phyloP scores from a whole-genome alignment of 2,329 filamentous ascomycete genomes.

The Pestalotiopsis sp. region DNA sequence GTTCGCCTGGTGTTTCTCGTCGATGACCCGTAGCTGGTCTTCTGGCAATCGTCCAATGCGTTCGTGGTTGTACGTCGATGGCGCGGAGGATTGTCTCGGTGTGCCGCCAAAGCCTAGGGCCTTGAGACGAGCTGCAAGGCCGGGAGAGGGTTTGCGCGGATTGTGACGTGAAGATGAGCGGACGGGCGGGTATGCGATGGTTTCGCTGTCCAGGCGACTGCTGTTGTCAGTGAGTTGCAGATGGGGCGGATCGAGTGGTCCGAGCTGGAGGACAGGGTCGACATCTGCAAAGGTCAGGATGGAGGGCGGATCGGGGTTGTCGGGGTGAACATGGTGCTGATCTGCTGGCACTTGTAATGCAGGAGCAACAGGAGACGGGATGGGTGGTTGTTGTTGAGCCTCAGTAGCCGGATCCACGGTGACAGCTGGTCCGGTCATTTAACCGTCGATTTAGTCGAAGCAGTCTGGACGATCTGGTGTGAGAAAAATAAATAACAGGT shows the following conservation, averaged over 20 bases:
- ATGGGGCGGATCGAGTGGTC: constrained; percentile 27
- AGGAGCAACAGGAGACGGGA: background rate
- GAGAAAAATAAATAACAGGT: background rate
- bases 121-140: constrained; percentile 66
- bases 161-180: constrained; percentile 33
- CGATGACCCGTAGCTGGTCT: constrained; percentile 69
- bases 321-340: constrained; percentile 13
- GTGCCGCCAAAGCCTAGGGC: constrained; percentile 61
- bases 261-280: constrained; percentile 40
- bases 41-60: constrained; percentile 71
- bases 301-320: constrained; percentile 20
- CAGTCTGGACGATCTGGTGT: constrained; percentile 12
- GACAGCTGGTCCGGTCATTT: constrained; percentile 31
- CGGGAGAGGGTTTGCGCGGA: constrained; percentile 63
- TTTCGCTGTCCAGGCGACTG: constrained; percentile 9
- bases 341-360: constrained; percentile 3
- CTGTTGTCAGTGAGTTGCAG: constrained; percentile 18
- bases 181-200: constrained; percentile 22
- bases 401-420: constrained; percentile 24
- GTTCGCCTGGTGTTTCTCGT: constrained; percentile 64
- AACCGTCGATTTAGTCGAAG: constrained; percentile 17
- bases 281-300: constrained; percentile 45
- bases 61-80: constrained; percentile 39
- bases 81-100: constrained; percentile 40
- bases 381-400: constrained; percentile 19